Evolutionary conservation across 2,329 filamentous ascomycete species (phyloP).

Genomic region (Colletotrichum truncatum): DNA sequence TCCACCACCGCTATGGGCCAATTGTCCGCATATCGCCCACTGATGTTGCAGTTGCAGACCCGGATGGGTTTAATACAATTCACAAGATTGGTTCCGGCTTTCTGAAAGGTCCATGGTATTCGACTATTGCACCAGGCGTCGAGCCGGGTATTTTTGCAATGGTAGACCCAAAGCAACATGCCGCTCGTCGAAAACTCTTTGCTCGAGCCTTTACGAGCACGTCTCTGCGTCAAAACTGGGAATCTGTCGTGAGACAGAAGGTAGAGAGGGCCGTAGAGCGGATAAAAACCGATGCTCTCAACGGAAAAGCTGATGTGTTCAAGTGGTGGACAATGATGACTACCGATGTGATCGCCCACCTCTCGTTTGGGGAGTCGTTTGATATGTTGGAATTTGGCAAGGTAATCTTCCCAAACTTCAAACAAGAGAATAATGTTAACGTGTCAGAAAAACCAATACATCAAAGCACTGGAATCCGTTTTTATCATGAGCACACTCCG

Average conservation of each 20-base stretch:
- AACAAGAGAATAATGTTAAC: background rate
- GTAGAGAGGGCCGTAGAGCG: constrained; percentile 49
- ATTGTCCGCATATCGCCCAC: constrained; percentile 37
- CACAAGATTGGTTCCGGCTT: constrained; percentile 38
- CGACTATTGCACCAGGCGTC: constrained; percentile 21
- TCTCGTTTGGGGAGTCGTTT: constrained; percentile 65
- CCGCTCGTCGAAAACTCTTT: constrained; percentile 46
- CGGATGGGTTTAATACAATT: constrained; percentile 41
- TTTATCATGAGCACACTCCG: background rate
- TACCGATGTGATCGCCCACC: constrained; percentile 62
- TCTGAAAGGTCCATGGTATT: constrained; percentile 36
- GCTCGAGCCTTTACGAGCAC: constrained; percentile 49
- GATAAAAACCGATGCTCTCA: constrained; percentile 52
- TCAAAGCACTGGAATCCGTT: constrained; percentile 6
- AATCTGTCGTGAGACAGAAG: constrained; percentile 45
- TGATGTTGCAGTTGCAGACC: constrained; percentile 34
- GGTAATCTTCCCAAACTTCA: constrained; percentile 40
- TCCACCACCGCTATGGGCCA: constrained; percentile 59
- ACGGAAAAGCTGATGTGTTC: constrained; percentile 52
- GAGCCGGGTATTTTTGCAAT: constrained; percentile 17
- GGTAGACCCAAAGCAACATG: constrained; percentile 6
- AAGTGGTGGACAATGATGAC: constrained; percentile 65
- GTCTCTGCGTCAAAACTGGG: constrained; percentile 39
- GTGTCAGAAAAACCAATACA: constrained; percentile 5
- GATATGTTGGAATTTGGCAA: constrained; percentile 58